Base-by-base conservation (phyloP, 2,329 filamentous ascomycete genomes). In the Akanthomyces muscarius region DNA sequence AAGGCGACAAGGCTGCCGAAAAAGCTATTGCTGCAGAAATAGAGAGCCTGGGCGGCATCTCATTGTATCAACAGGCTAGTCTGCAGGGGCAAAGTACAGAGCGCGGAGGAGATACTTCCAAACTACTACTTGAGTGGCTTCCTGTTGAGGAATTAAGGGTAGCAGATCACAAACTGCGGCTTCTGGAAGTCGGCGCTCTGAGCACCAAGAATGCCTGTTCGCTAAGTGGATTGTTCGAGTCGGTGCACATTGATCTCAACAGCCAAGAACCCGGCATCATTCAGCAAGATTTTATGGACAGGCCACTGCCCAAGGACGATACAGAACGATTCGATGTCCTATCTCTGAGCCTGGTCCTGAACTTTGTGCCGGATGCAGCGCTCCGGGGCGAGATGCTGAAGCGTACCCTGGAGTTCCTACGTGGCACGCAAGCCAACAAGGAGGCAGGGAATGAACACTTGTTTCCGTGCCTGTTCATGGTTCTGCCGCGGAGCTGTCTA, bases 221-320 rank as follows among this genome's bases (percentile, higher is more conserved):
- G 0, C 85, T 80, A 65, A 89, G 89, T 65, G 81, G 81, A 7
- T 72, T 84, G 50, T 90, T 98, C 69, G 80, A 89, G 42, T 86
- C 96, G 69, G 84, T 88, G 65, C 86, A 92, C 66, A 97, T 99
- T 73, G 95, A 99, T 72, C 78, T 99, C 62, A 90, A 96, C 75
- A 95, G 92, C 64, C 92, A 96, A 71, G 88, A 88, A 53, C 81
- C 88, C 1, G 88, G 86, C 0, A 99, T 99, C 67, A 73, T 87
- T 63, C 87, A 96, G 74, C 92, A 97, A 72, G 92, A 99, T 74
- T 98, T 99, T 71, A 97, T 99, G 93, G 78, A 91, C 68, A 83
- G 92, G 30, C 90, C 92, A 0, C 75, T 94, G 3, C 94, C 94
- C 0, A 73, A 72, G 5, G 74, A 81, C 25, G 78, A 83, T 6